Evolutionary conservation across 306 rosid genomes (phyloP), one percentile per base, ranked within the genome.

Genomic region (Mimosa pudica): DNA sequence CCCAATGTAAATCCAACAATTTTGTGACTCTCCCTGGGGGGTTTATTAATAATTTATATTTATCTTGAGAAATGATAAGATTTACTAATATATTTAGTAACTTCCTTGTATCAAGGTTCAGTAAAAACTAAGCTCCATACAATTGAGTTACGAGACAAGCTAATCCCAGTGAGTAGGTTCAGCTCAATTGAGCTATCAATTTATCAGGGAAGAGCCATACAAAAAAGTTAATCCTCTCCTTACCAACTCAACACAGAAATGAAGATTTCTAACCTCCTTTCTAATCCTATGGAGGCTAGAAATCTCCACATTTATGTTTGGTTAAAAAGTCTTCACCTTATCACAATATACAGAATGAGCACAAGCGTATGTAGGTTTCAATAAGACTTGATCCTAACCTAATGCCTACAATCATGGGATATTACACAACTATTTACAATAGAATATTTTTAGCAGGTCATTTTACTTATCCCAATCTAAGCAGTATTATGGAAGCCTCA

Each of bases 211-310:
- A 70, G 47, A 81, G 57, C 65, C 30, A 66, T 30, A 68, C 65
- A 51, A 54, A 47, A 65, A 72, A 65, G 41, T 77, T 65, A 46
- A 46, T 74, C 75, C 33, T 18, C 64, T 57, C 62, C 62, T 32
- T n/a, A 18, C 33, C 2, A n/a, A 57, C 32, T n/a, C 62, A 58
- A 58, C 33, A 20, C 18, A 51, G 18, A 51, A 51, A 14, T 51
- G 57, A 51, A 51, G 57, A 51, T 11, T 14, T 13, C 18, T 13
- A 51, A 11, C 17, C 57, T 18, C 30, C 10, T 61, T 30, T 24
- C 67, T 61, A 7, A 8, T 24, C 36, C 20, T 20, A 32, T 58
- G 64, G 64, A 58, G 64, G 64, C 3, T n/a, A 58, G 64, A 5
- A 20, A 20, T 18, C 64, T 58, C 64, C 1, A 8, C 33, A 16